Base-by-base conservation (phyloP, 2,329 filamentous ascomycete species). In the Fusarium robinianum region DNA sequence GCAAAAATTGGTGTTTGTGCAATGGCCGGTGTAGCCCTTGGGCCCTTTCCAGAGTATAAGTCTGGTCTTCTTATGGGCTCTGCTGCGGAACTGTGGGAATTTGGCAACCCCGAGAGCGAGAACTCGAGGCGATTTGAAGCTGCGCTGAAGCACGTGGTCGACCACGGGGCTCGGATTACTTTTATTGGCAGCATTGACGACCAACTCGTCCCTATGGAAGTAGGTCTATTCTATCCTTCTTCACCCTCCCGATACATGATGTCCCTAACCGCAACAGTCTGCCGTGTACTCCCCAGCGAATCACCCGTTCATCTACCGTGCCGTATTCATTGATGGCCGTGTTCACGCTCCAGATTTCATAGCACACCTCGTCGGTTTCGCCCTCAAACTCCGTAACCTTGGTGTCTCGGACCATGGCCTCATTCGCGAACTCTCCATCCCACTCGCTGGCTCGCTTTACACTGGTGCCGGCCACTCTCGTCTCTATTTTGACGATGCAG, bases 111-210 rank as follows among this genome's bases (percentile, higher is more conserved):
- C 0, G 80, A 87, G 42, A 96, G 90, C 63, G 78, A 83, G 39
- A 88, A 96, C 9, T 92, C 90, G 1, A 85, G 86, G 60, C 82
- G 88, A 55, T 95, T 96, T 56, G 83, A 89, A 58, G 75, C 83
- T 18, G 83, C 90, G 0, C 72, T 97, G 3, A 83, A 87, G 60
- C 80, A 80, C 8, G 85, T 87, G 2, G 73, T 99, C 6, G 79
- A 84, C 11, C 86, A 89, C 59, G 90, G 91, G 9, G 88, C 88
- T 10, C 82, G 89, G 26, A 81, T 97, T 34, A 87, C 90, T 1
- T 96, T 91, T 65, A 79, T 95, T 46, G 92, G 92, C 40, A 96
- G 91, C 67, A 95, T 99, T 37, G 94, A 99, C 65, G 94, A 99
- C 67, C 94, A 99, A 67, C 76, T 99, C 3, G 91, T 99, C 10